Conservation (phyloP, 768 basidiomycete genomes). For the Serpula lacrymans region DNA sequence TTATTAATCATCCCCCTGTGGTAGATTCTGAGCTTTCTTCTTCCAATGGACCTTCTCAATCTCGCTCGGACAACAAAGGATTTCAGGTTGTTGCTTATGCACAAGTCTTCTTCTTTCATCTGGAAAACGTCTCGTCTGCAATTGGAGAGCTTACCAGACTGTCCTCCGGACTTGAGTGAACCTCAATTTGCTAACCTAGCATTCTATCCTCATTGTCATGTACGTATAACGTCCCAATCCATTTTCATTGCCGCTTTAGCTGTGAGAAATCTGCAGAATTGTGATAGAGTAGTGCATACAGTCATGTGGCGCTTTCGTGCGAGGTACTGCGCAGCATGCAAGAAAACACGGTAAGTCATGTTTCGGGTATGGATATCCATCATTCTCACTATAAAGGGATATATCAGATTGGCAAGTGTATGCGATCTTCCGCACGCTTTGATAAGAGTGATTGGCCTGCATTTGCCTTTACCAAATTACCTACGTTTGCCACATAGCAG, state of each 20-base stretch:
- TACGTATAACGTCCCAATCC: constrained; percentile 13
- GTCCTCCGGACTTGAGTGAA: constrained; percentile 43
- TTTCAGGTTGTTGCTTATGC: constrained; percentile 32
- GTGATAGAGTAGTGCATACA: background rate
- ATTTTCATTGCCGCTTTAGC: background rate
- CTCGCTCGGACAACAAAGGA: constrained; percentile 35
- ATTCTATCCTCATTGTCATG: constrained; percentile 44
- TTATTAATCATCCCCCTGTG: constrained; percentile 13
- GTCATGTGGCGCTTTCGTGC: background rate
- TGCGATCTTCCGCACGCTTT: too few species aligned
- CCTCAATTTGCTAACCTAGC: constrained; percentile 42
- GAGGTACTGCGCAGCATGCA: background rate
- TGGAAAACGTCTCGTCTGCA: constrained; percentile 39
- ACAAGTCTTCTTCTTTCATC: constrained; percentile 15
- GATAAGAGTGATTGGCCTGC: too few species aligned
- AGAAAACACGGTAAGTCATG: too few species aligned
- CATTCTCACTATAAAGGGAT: too few species aligned
- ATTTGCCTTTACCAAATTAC: too few species aligned
- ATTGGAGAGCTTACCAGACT: constrained; percentile 35
- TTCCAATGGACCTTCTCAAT: constrained; percentile 40
- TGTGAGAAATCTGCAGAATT: too few species aligned
- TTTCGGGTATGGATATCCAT: too few species aligned
- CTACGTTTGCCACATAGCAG: too few species aligned
- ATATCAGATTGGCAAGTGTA: too few species aligned
- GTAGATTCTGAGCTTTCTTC: constrained; percentile 37